These are phyloP conservation scores for Exophiala oligosperma DNA, from an alignment of 2,329 filamentous ascomycete genomes.

Conservation along the genomic window DNA sequence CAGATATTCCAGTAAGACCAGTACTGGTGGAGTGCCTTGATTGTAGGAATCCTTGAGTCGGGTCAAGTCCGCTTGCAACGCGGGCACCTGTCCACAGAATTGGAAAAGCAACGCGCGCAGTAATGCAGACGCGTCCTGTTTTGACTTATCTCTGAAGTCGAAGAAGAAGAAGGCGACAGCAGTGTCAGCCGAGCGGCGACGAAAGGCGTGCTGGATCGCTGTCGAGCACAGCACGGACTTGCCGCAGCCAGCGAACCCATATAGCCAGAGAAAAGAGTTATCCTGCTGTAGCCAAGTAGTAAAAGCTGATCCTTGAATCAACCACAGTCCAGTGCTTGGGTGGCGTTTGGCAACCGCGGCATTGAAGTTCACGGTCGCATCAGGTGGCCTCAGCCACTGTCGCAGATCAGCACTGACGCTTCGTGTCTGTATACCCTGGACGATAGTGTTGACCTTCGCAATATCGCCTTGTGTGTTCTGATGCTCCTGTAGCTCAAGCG, in stretches of 20 bases:
- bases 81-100: slow-evolving; percentile 26
- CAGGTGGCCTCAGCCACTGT: slow-evolving; percentile 39
- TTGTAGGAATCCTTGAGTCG: slow-evolving; percentile 16
- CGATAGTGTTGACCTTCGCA: too few relatives aligned
- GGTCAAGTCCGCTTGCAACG: slow-evolving; percentile 20
- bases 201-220: slow-evolving; percentile 30
- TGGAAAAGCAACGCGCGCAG: slow-evolving; percentile 33
- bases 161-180: slow-evolving; percentile 34
- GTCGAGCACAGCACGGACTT: slow-evolving; percentile 37
- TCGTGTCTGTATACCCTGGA: too few relatives aligned
- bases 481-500: too few relatives aligned
- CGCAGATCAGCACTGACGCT: slow-evolving; percentile 16
- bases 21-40: slow-evolving; percentile 16
- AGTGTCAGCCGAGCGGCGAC: slow-evolving; percentile 10
- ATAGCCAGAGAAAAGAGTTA: slow-evolving; percentile 33
- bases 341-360: slow-evolving; percentile 35
- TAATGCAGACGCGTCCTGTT: slow-evolving; percentile 29
- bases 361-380: slow-evolving; percentile 38
- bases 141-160: slow-evolving; percentile 32
- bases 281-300: slow-evolving; percentile 26
- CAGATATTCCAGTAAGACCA: slow-evolving; percentile 19
- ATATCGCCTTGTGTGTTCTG: too few relatives aligned
- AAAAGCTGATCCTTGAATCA: slow-evolving; percentile 20
- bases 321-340: slow-evolving; percentile 37
- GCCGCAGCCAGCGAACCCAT: slow-evolving; percentile 35